These are phyloP conservation scores for Trichaptum fuscoviolaceum DNA, from an alignment of 768 basidiomycete genomes.

Conservation along the genomic window DNA sequence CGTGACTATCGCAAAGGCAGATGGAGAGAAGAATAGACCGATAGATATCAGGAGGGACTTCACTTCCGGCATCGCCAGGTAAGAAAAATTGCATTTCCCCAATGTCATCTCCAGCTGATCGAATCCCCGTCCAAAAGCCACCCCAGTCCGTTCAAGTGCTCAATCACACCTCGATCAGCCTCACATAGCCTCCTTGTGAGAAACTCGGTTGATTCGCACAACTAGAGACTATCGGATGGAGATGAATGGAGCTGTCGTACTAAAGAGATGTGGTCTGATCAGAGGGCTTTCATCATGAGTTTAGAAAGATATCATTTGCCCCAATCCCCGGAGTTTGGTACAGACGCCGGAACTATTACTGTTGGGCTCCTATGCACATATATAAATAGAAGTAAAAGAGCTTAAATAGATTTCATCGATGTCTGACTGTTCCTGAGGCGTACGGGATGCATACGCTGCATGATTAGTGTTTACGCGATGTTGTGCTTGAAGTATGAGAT, in stretches of 20 bases:
- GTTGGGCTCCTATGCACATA: too few relatives aligned
- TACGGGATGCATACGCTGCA: too few relatives aligned
- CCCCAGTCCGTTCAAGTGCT: conserved; percentile 21
- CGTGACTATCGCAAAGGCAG: conserved; percentile 24
- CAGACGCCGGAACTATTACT: too few relatives aligned
- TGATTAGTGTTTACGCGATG: too few relatives aligned
- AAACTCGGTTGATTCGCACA: conserved; percentile 19
- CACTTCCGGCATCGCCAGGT: conserved; percentile 22
- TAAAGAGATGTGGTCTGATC: too few relatives aligned
- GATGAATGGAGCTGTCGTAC: conserved; percentile 15
- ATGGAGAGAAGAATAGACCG: conserved; percentile 20
- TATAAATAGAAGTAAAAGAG: too few relatives aligned
- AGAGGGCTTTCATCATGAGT: too few relatives aligned
- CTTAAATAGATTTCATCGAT: too few relatives aligned
- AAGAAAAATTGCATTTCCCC: neutral
- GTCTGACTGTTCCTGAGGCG: too few relatives aligned
- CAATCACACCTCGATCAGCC: conserved; percentile 23
- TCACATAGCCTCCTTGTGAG: neutral
- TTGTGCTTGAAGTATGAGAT: too few relatives aligned
- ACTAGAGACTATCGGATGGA: conserved; percentile 25
- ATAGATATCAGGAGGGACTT: conserved; percentile 21
- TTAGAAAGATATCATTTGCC: too few relatives aligned
- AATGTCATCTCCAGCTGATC: neutral
- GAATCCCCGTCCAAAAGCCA: conserved; percentile 14
- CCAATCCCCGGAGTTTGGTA: too few relatives aligned